Base-by-base conservation (phyloP, 306 rosid species). In the Vigna angularis region DNA sequence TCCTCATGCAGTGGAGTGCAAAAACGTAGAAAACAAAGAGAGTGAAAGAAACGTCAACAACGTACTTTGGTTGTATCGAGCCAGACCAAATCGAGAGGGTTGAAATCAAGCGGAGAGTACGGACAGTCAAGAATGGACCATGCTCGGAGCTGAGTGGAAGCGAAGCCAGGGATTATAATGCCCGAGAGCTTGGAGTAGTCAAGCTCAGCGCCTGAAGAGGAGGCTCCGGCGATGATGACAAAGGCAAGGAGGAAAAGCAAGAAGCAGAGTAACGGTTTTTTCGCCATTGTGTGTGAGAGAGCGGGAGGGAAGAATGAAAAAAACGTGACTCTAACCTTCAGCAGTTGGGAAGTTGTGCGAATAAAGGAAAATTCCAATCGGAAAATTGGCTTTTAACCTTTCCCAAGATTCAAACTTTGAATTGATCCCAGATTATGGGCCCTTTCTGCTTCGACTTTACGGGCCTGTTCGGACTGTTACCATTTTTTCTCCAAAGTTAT, bases 71-170 rank as follows among this genome's bases (percentile, higher is more conserved):
- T 95, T 66, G 91, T 85, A 84, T 95, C 99, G 58, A 95, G 98
- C 99, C 99, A 95, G 67, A 95, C 99, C 93, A 95, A 93, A 87
- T 95, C 99, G 90, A 95, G 99, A 40, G 99, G 99, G 69, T 95
- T 92, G 93, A 95, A 92, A 89, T 95, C 96, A 77, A 95, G 98
- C 2, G 99, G 99, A 63, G 99, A 91, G 86, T 66, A 95, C 42
- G 98, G 97, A 69, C 99, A 95, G 85, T 95, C 98, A 15, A 95
- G 96, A 74, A 95, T 88, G 50, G 99, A 95, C 99, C 99, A 95
- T 7, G 99, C 98, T 72, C 99, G 90, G 65, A 95, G 99, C 90
- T 95, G 99, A 3, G 98, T 93, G 69, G 99, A 95, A 8, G 99
- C 99, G 75, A 91, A 91, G 85, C 99, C 99, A 0, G 99, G 99